Percentiles rank a stretch among this genome's conserved stretches.
phyloP scores from a whole-genome alignment of 169 alveolate species.

The Cryptosporidium bovis region DNA sequence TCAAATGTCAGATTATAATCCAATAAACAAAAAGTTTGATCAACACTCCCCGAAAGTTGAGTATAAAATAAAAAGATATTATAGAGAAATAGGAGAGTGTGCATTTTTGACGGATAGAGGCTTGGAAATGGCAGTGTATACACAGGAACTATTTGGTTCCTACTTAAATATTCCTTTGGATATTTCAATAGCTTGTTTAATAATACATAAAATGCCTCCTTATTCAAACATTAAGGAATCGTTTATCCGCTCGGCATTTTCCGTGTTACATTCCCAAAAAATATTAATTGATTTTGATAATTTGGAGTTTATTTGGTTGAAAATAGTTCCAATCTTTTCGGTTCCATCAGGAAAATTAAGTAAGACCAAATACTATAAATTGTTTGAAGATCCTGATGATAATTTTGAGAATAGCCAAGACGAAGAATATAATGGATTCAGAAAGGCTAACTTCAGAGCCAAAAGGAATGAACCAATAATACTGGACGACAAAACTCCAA shows the following conservation, averaged over 20 bases:
- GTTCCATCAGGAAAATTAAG: conserved; percentile 36
- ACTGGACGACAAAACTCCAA: neutral
- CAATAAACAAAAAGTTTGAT: conserved; percentile 2
- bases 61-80: neutral
- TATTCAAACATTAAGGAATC: conserved; percentile 49
- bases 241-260: conserved; percentile 37
- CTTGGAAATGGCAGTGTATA: conserved; percentile 40
- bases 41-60: conserved; percentile 26
- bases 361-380: conserved; percentile 26
- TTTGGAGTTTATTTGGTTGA: conserved; percentile 30
- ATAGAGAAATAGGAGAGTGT: conserved; percentile 32
- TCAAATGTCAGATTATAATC: conserved; percentile 9
- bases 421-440: no score
- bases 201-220: conserved; percentile 37
- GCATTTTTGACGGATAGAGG: conserved; percentile 46
- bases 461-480: neutral
- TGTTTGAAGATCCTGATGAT: conserved; percentile 2
- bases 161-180: conserved; percentile 16
- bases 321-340: conserved; percentile 20
- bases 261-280: conserved; percentile 4
- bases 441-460: neutral
- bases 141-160: neutral
- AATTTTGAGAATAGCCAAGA: neutral
- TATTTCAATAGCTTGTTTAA: conserved; percentile 13
- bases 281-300: neutral